Percentiles rank a stretch among this genome's conserved stretches.
These are phyloP conservation scores for Pelagophyceae sp. DNA, from an alignment of 352 stramenopile species.

Conservation along the genomic window DNA sequence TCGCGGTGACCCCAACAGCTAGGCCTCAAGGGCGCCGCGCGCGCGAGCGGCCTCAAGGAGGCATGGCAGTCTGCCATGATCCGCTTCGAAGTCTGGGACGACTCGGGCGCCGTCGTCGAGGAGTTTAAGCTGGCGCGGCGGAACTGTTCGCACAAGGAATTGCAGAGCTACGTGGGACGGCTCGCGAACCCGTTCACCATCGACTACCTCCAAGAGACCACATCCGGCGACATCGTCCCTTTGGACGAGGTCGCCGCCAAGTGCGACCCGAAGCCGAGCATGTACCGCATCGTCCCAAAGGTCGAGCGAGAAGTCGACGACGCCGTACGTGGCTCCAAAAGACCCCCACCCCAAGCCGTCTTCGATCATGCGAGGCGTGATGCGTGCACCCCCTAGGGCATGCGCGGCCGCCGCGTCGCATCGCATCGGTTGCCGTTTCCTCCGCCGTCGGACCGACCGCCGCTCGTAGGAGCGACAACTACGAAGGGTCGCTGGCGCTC, in stretches of 20 bases:
- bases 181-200: not conserved
- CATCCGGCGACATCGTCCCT: conserved; percentile 16
- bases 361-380: too few species aligned
- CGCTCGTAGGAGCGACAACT: not conserved
- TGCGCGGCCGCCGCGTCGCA: too few species aligned
- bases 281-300: conserved; percentile 22
- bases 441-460: too few species aligned
- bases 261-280: conserved; percentile 17
- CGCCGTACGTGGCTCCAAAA: too few species aligned
- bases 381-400: too few species aligned
- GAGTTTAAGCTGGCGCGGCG: conserved; percentile 3
- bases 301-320: conserved; percentile 19
- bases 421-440: too few species aligned
- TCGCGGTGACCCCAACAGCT: too few species aligned
- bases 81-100: not conserved
- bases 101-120: not conserved
- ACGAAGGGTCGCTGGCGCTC: conserved; percentile 20
- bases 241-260: conserved; percentile 10
- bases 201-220: not conserved
- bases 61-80: not conserved
- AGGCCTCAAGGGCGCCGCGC: not conserved
- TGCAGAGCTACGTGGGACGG: not conserved
- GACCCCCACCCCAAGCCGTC: too few species aligned
- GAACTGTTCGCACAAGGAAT: not conserved
- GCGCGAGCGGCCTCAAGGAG: not conserved